Evolutionary conservation across 164 flowering plant species (phyloP).

Genomic region (Dillenia turbinata): DNA sequence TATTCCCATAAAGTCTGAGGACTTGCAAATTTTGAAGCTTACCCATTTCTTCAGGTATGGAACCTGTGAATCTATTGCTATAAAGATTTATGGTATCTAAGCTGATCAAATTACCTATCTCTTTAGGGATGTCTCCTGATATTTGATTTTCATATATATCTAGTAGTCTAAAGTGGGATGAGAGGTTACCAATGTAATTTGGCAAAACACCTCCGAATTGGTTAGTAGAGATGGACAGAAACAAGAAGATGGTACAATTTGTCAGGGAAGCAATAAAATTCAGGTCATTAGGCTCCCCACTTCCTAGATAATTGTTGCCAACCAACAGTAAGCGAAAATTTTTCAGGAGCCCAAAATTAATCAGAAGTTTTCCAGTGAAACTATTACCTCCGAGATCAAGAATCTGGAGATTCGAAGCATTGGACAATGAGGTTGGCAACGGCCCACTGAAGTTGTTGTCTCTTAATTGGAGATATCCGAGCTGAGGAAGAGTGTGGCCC

Average conservation of each 20-base stretch:
- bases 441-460: neutral
- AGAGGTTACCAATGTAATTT: too few species aligned
- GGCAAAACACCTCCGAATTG: neutral
- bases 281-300: neutral
- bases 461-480: neutral
- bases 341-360: neutral
- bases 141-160: neutral
- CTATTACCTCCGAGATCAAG: neutral
- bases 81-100: neutral
- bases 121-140: neutral
- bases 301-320: neutral
- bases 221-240: neutral
- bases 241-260: neutral
- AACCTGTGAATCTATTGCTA: neutral
- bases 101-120: neutral
- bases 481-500: too few species aligned
- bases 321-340: neutral
- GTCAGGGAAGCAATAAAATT: neutral
- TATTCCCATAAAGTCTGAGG: neutral
- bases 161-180: neutral
- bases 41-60: constrained; percentile 4
- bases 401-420: neutral
- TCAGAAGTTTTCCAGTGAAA: neutral
- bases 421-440: neutral
- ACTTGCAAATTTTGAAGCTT: neutral